Base-by-base conservation (phyloP, 306 rosid genomes). In the Prunus kanzakura region DNA sequence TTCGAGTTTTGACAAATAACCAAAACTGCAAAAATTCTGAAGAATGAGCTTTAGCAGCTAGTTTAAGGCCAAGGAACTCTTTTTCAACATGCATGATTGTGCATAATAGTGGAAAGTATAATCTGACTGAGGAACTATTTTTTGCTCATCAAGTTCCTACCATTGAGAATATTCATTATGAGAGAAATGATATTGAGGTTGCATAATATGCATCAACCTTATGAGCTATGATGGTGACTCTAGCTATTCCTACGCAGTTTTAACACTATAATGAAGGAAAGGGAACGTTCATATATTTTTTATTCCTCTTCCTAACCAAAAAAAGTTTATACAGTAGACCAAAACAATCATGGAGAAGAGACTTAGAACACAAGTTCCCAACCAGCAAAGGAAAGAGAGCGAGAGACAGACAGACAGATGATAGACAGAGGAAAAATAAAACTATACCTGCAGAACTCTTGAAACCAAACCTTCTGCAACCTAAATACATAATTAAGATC, bases 401-500 rank as follows among this genome's bases (percentile, higher is more conserved):
- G 41, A 35, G 8, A 35, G 41, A 35, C 2, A 38, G 64, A 49
- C 2, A 32, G 54, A 22, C 22, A 47, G 51, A 60, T 51, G 51
- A 60, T 51, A 64, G 49, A 62, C 46, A 45, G 58, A 46, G 32
- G 23, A 35, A 4, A 71, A 10, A 64, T 51, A 19, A 45, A 70
- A 50, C 13, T 60, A 35, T 67, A 90, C 99, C 96, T 87, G 93
- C 91, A 85, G 65, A 95, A 92, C 73, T 95, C 99, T 79, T 89
- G 90, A 64, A 89, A 95, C 92, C 97, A 89, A 55, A 87, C 81
- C 78, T 89, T 88, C 78, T 87, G 97, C 80, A 95, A 83, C 79
- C 96, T 89, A 78, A 95, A 95, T 83, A 92, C 78, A 68, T 80
- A 92, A 75, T 91, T 95, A 35, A 95, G 89, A 69, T 95, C 99